phyloP scores from a whole-genome alignment of 805 yeast genomes.

The Candida golubevii region DNA sequence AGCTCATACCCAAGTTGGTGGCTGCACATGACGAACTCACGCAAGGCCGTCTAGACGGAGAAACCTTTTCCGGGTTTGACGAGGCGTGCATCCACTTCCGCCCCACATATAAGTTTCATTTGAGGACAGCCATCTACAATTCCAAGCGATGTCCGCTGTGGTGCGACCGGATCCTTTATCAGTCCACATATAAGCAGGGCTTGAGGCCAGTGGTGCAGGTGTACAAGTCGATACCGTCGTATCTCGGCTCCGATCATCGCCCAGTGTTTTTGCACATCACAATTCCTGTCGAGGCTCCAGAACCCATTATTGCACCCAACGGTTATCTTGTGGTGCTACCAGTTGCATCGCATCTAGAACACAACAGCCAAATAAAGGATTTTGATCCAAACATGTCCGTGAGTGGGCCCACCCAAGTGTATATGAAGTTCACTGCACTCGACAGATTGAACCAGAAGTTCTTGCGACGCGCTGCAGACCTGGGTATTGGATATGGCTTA shows the following conservation, averaged over 20 bases:
- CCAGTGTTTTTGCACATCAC: slow-evolving; percentile 60
- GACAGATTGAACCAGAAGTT: slow-evolving; percentile 26
- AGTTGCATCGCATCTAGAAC: slow-evolving; percentile 5
- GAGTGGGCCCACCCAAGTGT: slow-evolving; percentile 39
- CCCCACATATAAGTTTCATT: slow-evolving; percentile 75
- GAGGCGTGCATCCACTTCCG: slow-evolving; percentile 63
- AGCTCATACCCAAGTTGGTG: slow-evolving; percentile 20
- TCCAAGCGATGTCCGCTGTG: slow-evolving; percentile 71
- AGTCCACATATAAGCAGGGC: slow-evolving; percentile 33
- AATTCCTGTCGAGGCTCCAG: slow-evolving; percentile 44
- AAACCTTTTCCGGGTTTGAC: slow-evolving; percentile 55
- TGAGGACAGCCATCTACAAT: slow-evolving; percentile 50
- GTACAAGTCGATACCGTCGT: slow-evolving; percentile 47
- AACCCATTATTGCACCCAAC: slow-evolving; percentile 13
- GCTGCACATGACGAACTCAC: slow-evolving; percentile 49
- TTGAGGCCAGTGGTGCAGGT: slow-evolving; percentile 25
- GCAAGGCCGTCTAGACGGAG: slow-evolving; percentile 35
- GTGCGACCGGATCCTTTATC: slow-evolving; percentile 81
- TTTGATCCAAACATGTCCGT: slow-evolving; percentile 14
- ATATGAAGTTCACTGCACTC: slow-evolving; percentile 30
- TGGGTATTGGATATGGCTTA: slow-evolving; percentile 29
- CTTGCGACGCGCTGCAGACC: slow-evolving; percentile 27
- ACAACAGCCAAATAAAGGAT: slow-evolving; percentile 4
- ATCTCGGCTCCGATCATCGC: slow-evolving; percentile 69
- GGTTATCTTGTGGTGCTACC: slow-evolving; percentile 16